Evolutionary conservation across 805 yeast genomes (phyloP).

Genomic region (Candida manassasensis): DNA sequence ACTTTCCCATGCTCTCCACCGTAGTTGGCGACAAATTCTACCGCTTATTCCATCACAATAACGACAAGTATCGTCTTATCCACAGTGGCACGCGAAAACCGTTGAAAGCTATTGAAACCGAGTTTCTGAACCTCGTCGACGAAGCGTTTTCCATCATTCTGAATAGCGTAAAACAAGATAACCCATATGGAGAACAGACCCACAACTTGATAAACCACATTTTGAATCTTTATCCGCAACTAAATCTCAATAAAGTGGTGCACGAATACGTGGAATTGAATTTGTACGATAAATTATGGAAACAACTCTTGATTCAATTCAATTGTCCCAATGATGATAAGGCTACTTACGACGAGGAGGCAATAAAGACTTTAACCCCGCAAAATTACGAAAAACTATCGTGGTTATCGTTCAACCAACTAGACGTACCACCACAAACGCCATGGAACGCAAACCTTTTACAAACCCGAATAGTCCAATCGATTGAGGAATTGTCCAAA

Average conservation of each 20-base stretch:
- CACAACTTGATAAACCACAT: constrained; percentile 27
- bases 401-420: constrained; percentile 44
- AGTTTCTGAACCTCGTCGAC: constrained; percentile 30
- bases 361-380: constrained; percentile 23
- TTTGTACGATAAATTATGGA: constrained; percentile 66
- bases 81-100: constrained; percentile 25
- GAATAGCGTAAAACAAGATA: constrained; percentile 32
- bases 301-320: constrained; percentile 34
- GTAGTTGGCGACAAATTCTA: constrained; percentile 37
- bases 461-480: constrained; percentile 41
- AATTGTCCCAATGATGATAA: constrained; percentile 20
- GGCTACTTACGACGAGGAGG: constrained; percentile 18
- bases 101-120: constrained; percentile 20
- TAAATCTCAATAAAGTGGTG: constrained; percentile 50
- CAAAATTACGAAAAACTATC: constrained; percentile 31
- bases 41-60: constrained; percentile 38
- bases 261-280: constrained; percentile 70
- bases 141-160: constrained; percentile 34
- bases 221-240: constrained; percentile 27
- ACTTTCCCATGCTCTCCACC: constrained; percentile 35
- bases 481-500: constrained; percentile 49
- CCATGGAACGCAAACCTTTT: constrained; percentile 37
- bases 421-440: constrained; percentile 40
- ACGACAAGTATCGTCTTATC: constrained; percentile 26
- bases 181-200: constrained; percentile 28